Base-by-base conservation (phyloP, 2,329 filamentous ascomycete species). In the Fusarium siculi region DNA sequence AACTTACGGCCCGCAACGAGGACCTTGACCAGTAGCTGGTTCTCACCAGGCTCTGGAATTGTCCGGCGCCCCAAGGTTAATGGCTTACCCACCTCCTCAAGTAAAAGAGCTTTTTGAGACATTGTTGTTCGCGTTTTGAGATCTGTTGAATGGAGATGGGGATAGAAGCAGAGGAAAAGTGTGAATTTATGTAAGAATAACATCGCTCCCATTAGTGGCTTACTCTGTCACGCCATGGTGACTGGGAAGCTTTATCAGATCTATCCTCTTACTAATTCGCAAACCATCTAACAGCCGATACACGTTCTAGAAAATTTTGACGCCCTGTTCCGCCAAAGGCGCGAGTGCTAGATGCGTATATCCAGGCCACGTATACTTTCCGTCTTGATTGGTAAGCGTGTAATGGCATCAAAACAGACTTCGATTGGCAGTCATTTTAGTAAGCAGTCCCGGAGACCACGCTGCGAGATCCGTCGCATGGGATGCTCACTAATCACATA, bases 1-100 rank as follows among this genome's bases (percentile, higher is more conserved):
- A 21, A 53, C 56, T 40, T 59, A 59, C 56, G 4, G 15, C 56
- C 44, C 30, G 56, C 32, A 18, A 59, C 56, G 52, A 52, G 43
- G 32, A 58, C 43, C 32, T 58, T 58, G 21, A 58, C 55, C 21
- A 58, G 23, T 16, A 52, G 7, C 16, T 58, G 43, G 18, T 37
- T 37, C 9, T 39, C 21, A 3, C 21, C 9, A 7, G 55, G 44
- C 5, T 59, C 8, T 8, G 44, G 56, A 32, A 59, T 59, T 16
- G 25, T 10, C 2, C 44, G 44, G 4, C n/a, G 2, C 2, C 44
- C 56, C 2, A 21, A 7, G 12, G 18, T 6, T 3, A 58, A 32
- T 3, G 25, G 55, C 19, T 25, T 58, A 1, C 34, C 44, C 14
- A 53, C 21, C 12, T 59, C 56, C 11, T 32, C 10, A 10, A 53